Evolutionary conservation across 1,139 yeast species (phyloP), one percentile per base, ranked within the genome.

Genomic region (Geotrichum aggregatum): DNA sequence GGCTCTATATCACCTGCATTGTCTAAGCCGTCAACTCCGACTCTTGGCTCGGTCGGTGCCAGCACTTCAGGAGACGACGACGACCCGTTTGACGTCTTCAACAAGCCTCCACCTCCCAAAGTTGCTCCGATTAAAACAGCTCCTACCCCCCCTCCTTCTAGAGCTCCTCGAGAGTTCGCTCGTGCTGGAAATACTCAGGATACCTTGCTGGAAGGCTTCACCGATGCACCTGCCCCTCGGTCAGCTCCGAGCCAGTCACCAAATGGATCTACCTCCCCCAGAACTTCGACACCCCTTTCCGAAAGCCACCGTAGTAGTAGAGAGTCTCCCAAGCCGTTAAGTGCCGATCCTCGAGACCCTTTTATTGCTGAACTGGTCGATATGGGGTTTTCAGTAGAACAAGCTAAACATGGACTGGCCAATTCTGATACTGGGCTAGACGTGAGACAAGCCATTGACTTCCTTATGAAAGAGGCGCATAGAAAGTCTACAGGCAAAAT

Each of bases 361-460:
- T 73, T 81, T 1, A 66, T 87, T 24, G 92, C 92, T 0, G 87
- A 82, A 60, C 71, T 87, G 50, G 69, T 87, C 1, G 95, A 87
- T 57, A 87, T 87, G 78, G 95, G 96, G 1, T 87, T 87, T 61
- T 70, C 83, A 0, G 70, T 77, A 1, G 83, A 80, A 1, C 79
- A 76, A 49, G 81, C 94, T 3, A 76, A 74, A 41, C 71, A 72
- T 7, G 95, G 95, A 0, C 73, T 87, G 41, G 73, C 71, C 18
- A 64, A 69, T 45, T 75, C 82, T 0, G 66, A 71, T 21, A 68
- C 72, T n/a, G 92, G 91, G 0, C 61, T 75, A 26, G 79, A 84
- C 59, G 72, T 86, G 11, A 80, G 83, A 58, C 76, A 73, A 38
- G 91, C 95, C 38, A 84, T 86, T 35, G 82, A 82, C 50, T 78